Conservation (phyloP, 2,329 filamentous ascomycete genomes). For the Penicillium griseofulvum region DNA sequence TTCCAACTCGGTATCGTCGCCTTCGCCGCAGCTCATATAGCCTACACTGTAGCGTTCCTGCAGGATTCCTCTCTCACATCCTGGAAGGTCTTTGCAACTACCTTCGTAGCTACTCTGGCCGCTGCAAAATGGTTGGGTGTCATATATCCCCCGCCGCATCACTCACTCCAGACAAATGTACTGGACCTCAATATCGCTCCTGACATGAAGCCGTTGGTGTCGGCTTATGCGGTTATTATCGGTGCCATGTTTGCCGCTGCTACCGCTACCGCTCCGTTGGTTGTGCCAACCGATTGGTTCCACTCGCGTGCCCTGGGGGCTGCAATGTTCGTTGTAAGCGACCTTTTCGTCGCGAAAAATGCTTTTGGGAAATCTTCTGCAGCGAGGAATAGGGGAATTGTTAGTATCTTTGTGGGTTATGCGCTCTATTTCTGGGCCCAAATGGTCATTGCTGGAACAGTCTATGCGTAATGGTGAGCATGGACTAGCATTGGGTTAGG, state of each 20-base stretch:
- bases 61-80: constrained; percentile 11
- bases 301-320: constrained; percentile 28
- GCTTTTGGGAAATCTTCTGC: constrained; percentile 22
- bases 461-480: neutral
- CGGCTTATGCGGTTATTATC: constrained; percentile 28
- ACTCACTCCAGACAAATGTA: constrained; percentile 17
- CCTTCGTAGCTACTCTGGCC: constrained; percentile 19
- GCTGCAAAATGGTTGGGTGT: constrained; percentile 26
- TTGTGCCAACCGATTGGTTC: constrained; percentile 4
- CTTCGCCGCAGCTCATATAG: constrained; percentile 30
- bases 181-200: constrained; percentile 22
- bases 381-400: constrained; percentile 12
- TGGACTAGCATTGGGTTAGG: neutral
- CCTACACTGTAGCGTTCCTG: constrained; percentile 30
- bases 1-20: constrained; percentile 30
- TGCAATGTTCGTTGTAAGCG: constrained; percentile 32
- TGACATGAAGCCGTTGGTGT: constrained; percentile 28
- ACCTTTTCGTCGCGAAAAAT: constrained; percentile 33
- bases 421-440: constrained; percentile 32
- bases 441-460: constrained; percentile 26
- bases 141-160: constrained; percentile 21
- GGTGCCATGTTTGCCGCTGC: constrained; percentile 29
- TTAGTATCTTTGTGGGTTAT: constrained; percentile 19
- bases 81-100: constrained; percentile 14
- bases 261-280: constrained; percentile 15